Percentiles rank a stretch among this genome's conserved stretches.
phyloP scores from a whole-genome alignment of 2,329 filamentous ascomycete species.

The Clarireedia monteithiana region DNA sequence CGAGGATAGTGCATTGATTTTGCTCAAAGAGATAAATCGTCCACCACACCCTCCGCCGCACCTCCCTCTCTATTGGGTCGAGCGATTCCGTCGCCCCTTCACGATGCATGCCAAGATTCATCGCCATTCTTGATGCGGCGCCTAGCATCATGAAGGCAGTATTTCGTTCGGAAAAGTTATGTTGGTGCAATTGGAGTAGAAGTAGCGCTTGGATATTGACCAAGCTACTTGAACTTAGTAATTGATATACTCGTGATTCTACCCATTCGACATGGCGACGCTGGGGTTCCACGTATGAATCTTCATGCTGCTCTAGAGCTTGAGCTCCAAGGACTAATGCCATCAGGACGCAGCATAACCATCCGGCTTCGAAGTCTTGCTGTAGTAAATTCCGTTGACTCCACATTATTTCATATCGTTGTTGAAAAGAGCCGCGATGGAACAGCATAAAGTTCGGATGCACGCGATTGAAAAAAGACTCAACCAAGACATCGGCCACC shows the following conservation, averaged over 20 bases:
- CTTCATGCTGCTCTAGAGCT: conserved; percentile 28
- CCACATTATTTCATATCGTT: conserved; percentile 33
- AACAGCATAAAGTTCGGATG: conserved; percentile 35
- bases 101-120: conserved; percentile 37
- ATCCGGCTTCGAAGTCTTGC: conserved; percentile 33
- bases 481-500: conserved; percentile 32
- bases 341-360: conserved; percentile 35
- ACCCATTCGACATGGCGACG: conserved; percentile 29
- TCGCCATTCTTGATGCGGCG: conserved; percentile 35
- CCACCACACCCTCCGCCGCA: conserved; percentile 28
- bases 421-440: conserved; percentile 34
- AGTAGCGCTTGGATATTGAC: conserved; percentile 37
- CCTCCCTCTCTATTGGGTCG: conserved; percentile 25
- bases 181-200: conserved; percentile 35
- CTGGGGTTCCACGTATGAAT: conserved; percentile 29
- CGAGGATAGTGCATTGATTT: conserved; percentile 26
- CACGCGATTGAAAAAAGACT: conserved; percentile 34
- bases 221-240: conserved; percentile 33
- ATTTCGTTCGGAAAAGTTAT: conserved; percentile 35
- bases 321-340: conserved; percentile 31
- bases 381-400: conserved; percentile 17
- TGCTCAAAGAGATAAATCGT: conserved; percentile 26
- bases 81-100: conserved; percentile 33
- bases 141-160: conserved; percentile 35
- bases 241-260: conserved; percentile 30